These are phyloP conservation scores for Lachnellula occidentalis DNA, from an alignment of 2,329 filamentous ascomycete genomes.

Conservation along the genomic window DNA sequence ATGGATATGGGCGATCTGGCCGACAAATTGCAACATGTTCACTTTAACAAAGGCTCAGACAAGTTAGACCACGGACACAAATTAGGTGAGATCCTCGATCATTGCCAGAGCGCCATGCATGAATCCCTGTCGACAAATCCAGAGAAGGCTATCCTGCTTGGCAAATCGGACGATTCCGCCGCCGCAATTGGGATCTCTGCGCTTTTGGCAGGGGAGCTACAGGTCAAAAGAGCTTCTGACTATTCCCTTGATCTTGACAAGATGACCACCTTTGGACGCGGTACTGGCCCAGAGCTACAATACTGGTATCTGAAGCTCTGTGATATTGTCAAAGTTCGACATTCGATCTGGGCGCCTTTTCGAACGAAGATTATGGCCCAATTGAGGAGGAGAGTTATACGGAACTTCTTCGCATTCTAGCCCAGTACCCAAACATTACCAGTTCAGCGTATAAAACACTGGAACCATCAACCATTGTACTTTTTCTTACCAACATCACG, in stretches of 20 bases:
- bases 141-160: slow-evolving; percentile 3
- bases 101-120: slow-evolving; percentile 4
- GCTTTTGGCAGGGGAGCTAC: slow-evolving; percentile 58
- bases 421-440: slow-evolving; percentile 10
- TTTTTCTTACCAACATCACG: slow-evolving; percentile 9
- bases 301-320: slow-evolving; percentile 57
- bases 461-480: slow-evolving; percentile 6
- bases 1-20: slow-evolving; percentile 10
- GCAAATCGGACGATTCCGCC: neutral
- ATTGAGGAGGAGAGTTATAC: slow-evolving; percentile 2
- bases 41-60: slow-evolving; percentile 5
- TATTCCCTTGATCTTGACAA: slow-evolving; percentile 61
- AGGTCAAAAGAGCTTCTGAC: slow-evolving; percentile 58
- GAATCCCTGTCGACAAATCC: slow-evolving; percentile 2
- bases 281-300: slow-evolving; percentile 61
- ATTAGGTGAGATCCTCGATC: slow-evolving; percentile 9
- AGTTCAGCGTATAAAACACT: slow-evolving; percentile 4
- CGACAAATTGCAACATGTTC: slow-evolving; percentile 9
- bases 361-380: slow-evolving; percentile 3
- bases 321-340: slow-evolving; percentile 28
- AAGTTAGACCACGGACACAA: slow-evolving; percentile 3
- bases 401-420: slow-evolving; percentile 9
- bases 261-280: slow-evolving; percentile 62
- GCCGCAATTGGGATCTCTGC: slow-evolving; percentile 2
- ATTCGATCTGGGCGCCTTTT: neutral